Conservation (phyloP, 2,329 filamentous ascomycete species). For the Talaromyces verruculosus region DNA sequence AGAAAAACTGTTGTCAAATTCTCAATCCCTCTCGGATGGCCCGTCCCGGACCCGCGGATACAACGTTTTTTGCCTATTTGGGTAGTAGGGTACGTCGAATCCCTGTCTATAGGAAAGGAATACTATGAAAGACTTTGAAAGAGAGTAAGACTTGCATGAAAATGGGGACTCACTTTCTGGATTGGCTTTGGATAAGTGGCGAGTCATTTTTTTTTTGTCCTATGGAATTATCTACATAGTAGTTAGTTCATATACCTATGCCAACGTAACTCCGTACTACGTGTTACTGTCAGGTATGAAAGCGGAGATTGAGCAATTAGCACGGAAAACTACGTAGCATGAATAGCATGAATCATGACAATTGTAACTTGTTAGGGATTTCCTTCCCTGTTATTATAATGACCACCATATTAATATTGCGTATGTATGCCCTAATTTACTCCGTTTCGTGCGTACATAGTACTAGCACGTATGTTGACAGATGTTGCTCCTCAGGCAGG, state of each 20-base stretch:
- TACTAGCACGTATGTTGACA: too few species aligned
- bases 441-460: too few species aligned
- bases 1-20: background rate
- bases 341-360: constrained; percentile 4
- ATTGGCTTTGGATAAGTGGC: background rate
- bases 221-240: background rate
- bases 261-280: too few species aligned
- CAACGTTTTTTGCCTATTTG: background rate
- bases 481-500: too few species aligned
- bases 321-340: background rate
- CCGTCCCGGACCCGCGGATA: background rate
- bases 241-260: too few species aligned
- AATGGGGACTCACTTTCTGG: background rate
- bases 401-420: background rate
- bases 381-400: background rate
- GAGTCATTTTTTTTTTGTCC: background rate
- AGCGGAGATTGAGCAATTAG: background rate
- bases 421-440: too few species aligned
- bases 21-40: background rate
- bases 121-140: too few species aligned
- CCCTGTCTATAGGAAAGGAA: too few species aligned
- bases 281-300: too few species aligned
- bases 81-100: background rate
- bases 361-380: background rate
- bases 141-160: background rate